Percentiles rank a stretch among this genome's conserved stretches.
Conservation (phyloP, 768 basidiomycete species). For the Russula dissimulans region DNA sequence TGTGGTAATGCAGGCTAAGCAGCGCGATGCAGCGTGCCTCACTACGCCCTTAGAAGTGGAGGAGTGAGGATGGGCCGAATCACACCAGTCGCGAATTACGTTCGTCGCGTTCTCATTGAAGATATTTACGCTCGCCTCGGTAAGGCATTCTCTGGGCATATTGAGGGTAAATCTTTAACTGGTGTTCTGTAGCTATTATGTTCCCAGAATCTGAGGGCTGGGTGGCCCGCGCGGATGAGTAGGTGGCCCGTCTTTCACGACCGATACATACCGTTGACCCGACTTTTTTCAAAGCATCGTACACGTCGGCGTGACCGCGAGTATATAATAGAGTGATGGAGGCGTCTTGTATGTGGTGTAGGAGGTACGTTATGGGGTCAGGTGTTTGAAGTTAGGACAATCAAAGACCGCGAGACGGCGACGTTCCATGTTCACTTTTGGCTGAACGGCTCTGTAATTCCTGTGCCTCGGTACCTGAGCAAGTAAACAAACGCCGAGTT, state of each 20-base stretch:
- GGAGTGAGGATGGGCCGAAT: constrained; percentile 27
- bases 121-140: constrained; percentile 52
- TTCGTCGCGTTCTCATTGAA: constrained; percentile 47
- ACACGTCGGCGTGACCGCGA: constrained; percentile 12
- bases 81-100: constrained; percentile 31
- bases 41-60: constrained; percentile 46
- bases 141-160: constrained; percentile 22
- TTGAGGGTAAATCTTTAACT: not conserved
- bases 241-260: not conserved
- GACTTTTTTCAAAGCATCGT: constrained; percentile 3
- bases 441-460: no score
- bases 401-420: no score
- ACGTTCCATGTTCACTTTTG: no score
- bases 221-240: constrained; percentile 50
- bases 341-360: no score
- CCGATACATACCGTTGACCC: not conserved
- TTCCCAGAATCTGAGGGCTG: constrained; percentile 57
- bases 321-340: not conserved
- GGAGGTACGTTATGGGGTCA: no score
- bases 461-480: no score
- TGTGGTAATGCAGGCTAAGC: not conserved
- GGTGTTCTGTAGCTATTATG: constrained; percentile 36
- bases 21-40: constrained; percentile 37
- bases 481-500: no score
- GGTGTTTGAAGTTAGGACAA: no score